Base-by-base conservation (phyloP, 176 grass and related monocot species). In the Oryza officinalis region DNA sequence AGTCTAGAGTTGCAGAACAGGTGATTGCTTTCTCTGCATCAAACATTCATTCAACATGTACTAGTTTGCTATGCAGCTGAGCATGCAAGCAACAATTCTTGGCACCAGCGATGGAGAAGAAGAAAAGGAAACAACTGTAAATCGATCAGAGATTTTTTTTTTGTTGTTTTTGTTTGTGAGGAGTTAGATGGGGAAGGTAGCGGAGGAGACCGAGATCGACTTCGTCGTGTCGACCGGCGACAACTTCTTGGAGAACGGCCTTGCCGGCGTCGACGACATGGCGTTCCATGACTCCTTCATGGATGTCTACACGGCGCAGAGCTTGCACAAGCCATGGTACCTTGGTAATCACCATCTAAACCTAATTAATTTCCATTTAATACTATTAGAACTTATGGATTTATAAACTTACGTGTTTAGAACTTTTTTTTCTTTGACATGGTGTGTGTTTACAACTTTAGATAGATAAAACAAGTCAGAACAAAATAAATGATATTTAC, bases 171-270 rank as follows among this genome's bases (percentile, higher is more conserved):
- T 32, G 35, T 2, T 71, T 59, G 54, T 59, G 54, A 2, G 33
- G 18, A 32, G 54, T 13, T 54, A 92, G 90, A 92, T 92, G 86
- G 90, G 86, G 80, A 69, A 41, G 40, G 77, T 92, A 8, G 86
- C 79, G 49, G 69, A 89, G 68, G 28, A 76, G 44, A 63, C 83
- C 3, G 63, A 77, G 15, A 89, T 92, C 20, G 86, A 92, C 74
- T 92, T 86, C 74, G 86, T 92, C 10, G 79, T 92, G 4, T 92
- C 90, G 22, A 83, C 78, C 1, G 90, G 90, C 10, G 90, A 89
- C 67, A 92, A 92, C 60, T 92, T 92, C 72, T 92, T 86, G 10
- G 86, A 89, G 47, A 27, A 89, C 38, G 86, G 86, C 15, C 69
- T 92, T 4, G 71, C 74, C 17, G 78, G 83, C 8, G 47, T 89